phyloP scores from a whole-genome alignment of 73 alveolate genomes.

The Blepharisma stoltei region DNA sequence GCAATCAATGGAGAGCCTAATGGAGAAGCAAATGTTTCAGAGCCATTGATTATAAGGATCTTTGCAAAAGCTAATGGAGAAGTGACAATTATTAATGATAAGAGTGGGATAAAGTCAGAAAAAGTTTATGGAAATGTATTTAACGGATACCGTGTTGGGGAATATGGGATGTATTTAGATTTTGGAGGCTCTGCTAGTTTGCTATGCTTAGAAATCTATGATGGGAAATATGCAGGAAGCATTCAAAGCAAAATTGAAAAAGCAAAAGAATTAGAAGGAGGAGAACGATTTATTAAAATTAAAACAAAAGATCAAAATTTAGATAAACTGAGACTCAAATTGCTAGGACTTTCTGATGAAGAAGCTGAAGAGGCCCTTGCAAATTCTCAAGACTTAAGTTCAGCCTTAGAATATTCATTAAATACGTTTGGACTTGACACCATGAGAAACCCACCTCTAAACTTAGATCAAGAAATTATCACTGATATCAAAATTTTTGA shows the following conservation, averaged over 20 bases:
- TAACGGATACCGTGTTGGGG: background rate
- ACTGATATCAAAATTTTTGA: constrained; percentile 23
- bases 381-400: background rate
- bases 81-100: background rate
- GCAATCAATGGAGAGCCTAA: background rate
- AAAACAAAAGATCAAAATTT: background rate
- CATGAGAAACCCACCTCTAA: too few species aligned
- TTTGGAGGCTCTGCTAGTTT: background rate
- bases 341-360: background rate
- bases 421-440: background rate
- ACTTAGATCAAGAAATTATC: background rate
- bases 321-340: background rate
- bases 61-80: constrained; percentile 1
- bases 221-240: background rate
- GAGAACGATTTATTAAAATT: constrained; percentile 6
- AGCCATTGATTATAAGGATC: background rate
- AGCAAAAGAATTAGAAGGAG: background rate
- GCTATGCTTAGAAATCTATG: background rate
- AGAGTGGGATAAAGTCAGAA: background rate
- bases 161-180: background rate
- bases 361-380: constrained; percentile 11
- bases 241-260: background rate
- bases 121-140: background rate
- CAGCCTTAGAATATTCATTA: background rate
- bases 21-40: background rate